Evolutionary conservation across 768 basidiomycete species (phyloP).

Genomic region (Naganishia vishniacii): DNA sequence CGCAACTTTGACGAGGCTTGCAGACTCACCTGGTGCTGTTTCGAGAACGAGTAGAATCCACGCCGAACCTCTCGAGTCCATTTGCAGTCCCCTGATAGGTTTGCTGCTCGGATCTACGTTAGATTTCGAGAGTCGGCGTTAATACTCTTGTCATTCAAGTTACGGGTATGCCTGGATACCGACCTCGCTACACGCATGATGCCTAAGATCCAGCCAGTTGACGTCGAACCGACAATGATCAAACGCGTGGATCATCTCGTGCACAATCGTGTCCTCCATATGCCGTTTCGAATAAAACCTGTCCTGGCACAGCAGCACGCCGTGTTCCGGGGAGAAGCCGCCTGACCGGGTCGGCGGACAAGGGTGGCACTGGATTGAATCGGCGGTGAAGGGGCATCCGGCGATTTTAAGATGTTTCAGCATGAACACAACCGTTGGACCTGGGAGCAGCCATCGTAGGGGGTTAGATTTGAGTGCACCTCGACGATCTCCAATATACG

Average conservation of each 20-base stretch:
- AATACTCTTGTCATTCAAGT: neutral
- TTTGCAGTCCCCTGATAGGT: conserved; percentile 84
- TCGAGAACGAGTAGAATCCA: conserved; percentile 72
- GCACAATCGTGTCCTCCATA: conserved; percentile 86
- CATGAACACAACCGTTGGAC: conserved; percentile 84
- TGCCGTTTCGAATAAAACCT: conserved; percentile 73
- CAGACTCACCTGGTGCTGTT: conserved; percentile 78
- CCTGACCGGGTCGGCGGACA: conserved; percentile 71
- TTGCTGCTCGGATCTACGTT: conserved; percentile 84
- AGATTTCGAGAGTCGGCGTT: neutral
- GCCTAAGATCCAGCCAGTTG: conserved; percentile 80
- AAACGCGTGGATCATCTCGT: conserved; percentile 91
- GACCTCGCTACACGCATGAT: conserved; percentile 97
- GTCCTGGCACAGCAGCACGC: conserved; percentile 78
- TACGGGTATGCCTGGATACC: conserved; percentile 34
- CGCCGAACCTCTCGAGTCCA: conserved; percentile 74
- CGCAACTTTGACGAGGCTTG: conserved; percentile 11
- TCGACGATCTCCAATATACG: conserved; percentile 41
- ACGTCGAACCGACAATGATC: conserved; percentile 93
- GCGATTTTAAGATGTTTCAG: conserved; percentile 75
- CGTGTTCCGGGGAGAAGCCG: conserved; percentile 71
- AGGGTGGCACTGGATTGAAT: conserved; percentile 75
- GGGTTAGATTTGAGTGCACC: neutral
- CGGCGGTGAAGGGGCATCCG: conserved; percentile 64
- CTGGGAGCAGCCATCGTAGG: conserved; percentile 50